Evolutionary conservation across 2,329 filamentous ascomycete species (phyloP).

Genomic region (Erysiphe pulchra): DNA sequence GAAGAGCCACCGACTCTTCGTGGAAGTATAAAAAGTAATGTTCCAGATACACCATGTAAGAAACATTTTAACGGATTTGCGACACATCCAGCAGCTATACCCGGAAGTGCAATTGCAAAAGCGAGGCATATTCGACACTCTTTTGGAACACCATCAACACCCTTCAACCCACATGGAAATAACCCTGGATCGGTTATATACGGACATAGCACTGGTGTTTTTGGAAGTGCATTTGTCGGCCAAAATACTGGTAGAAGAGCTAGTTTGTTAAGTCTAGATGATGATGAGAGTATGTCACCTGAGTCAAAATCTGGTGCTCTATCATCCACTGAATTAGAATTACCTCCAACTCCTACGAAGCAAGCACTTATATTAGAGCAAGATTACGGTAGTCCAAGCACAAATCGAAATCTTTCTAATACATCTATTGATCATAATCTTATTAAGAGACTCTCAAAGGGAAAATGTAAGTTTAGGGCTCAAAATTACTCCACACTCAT

Average conservation of each 20-base stretch:
- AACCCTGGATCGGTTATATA: constrained; percentile 20
- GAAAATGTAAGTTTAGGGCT: constrained; percentile 13
- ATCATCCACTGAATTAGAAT: constrained; percentile 35
- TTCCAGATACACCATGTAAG: constrained; percentile 94
- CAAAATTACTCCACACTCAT: not conserved
- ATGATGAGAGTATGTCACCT: constrained; percentile 22
- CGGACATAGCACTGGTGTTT: constrained; percentile 31
- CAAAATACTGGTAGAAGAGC: constrained; percentile 19
- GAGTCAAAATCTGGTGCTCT: constrained; percentile 38
- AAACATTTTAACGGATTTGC: constrained; percentile 47
- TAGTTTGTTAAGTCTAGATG: constrained; percentile 62
- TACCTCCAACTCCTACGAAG: constrained; percentile 90
- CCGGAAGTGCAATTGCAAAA: constrained; percentile 34
- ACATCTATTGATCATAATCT: constrained; percentile 8
- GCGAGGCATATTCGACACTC: constrained; percentile 39
- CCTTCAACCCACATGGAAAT: constrained; percentile 37
- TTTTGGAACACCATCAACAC: constrained; percentile 58
- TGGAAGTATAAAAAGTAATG: constrained; percentile 32
- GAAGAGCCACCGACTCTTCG: constrained; percentile 32
- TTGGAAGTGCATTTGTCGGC: constrained; percentile 27
- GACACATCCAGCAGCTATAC: constrained; percentile 30
- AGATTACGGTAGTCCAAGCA: constrained; percentile 11
- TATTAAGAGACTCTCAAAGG: constrained; percentile 9
- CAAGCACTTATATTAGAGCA: constrained; percentile 19
- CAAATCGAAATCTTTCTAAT: constrained; percentile 8